These are phyloP conservation scores for Fusarium robinianum DNA, from an alignment of 2,329 filamentous ascomycete genomes.

Conservation along the genomic window DNA sequence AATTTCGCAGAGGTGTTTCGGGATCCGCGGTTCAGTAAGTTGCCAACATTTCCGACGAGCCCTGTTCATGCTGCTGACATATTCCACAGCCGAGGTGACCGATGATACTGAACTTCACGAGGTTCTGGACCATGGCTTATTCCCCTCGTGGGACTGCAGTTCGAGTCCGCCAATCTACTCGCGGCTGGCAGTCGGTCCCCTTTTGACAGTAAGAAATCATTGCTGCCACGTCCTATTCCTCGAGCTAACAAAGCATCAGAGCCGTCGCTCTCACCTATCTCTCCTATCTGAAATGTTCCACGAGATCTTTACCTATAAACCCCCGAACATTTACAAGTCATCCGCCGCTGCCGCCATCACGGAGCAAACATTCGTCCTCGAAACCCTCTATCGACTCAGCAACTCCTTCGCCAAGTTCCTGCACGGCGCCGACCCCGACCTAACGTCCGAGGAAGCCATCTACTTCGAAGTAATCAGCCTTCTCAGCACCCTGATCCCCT, in stretches of 20 bases:
- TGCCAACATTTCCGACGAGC: rapidly evolving
- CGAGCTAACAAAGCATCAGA: conserved; percentile 44
- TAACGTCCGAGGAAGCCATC: conserved; percentile 49
- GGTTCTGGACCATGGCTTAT: conserved; percentile 56
- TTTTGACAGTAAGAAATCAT: conserved; percentile 50
- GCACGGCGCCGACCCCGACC: conserved; percentile 33
- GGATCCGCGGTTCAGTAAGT: conserved; percentile 54
- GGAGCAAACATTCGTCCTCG: conserved; percentile 51
- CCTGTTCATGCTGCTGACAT: conserved; percentile 15
- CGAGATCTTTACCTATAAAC: conserved; percentile 53
- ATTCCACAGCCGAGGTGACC: conserved; percentile 45
- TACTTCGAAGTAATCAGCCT: conserved; percentile 52
- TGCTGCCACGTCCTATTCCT: neutral
- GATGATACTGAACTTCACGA: conserved; percentile 48
- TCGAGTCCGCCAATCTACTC: conserved; percentile 47
- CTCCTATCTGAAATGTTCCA: conserved; percentile 58
- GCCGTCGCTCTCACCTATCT: conserved; percentile 53
- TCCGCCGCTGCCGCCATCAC: conserved; percentile 42
- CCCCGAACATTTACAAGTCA: conserved; percentile 57
- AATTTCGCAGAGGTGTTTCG: conserved; percentile 48
- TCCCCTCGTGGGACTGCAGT: conserved; percentile 52
- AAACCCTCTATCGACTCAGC: conserved; percentile 48
- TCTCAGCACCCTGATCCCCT: conserved; percentile 44
- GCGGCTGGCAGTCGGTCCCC: conserved; percentile 55
- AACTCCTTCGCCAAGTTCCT: conserved; percentile 50